phyloP scores from a whole-genome alignment of 2,329 filamentous ascomycete species.

The Fragosphaeria purpurea region DNA sequence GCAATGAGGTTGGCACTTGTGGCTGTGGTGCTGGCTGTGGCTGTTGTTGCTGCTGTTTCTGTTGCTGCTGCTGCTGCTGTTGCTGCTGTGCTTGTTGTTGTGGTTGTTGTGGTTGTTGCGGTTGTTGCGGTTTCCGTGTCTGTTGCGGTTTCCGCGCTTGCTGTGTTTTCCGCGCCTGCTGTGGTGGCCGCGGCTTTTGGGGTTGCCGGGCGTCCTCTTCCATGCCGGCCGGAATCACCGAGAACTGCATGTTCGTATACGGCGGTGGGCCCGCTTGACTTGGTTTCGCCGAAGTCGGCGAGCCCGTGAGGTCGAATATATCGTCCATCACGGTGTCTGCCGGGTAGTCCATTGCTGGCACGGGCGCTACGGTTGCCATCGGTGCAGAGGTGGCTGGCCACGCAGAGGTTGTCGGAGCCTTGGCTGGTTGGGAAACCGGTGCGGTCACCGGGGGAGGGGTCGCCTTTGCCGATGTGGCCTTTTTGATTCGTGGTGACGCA shows the following conservation, averaged over 20 bases:
- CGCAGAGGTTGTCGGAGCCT: neutral
- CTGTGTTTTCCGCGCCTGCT: neutral
- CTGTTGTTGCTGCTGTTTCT: neutral
- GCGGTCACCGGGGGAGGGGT: constrained; percentile 1
- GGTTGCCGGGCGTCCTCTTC: constrained; percentile 11
- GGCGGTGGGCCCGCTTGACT: constrained; percentile 28
- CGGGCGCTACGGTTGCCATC: constrained; percentile 12
- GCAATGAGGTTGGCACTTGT: neutral
- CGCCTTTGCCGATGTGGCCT: constrained; percentile 3
- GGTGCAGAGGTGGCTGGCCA: constrained; percentile 5
- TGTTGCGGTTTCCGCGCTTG: neutral
- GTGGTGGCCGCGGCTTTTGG: neutral
- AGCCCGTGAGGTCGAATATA: constrained; percentile 9
- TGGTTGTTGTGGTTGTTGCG: neutral
- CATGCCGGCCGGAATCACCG: constrained; percentile 33
- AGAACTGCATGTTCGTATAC: constrained; percentile 49
- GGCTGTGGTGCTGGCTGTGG: neutral
- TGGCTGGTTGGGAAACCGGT: neutral
- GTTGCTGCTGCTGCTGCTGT: neutral
- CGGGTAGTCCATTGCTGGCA: constrained; percentile 7
- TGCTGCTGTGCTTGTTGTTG: neutral
- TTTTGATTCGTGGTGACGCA: neutral
- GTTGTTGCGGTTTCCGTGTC: neutral
- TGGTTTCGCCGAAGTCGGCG: constrained; percentile 2
- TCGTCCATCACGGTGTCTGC: constrained; percentile 8